phyloP scores from a whole-genome alignment of 495 filamentous ascomycete species.

The Xylaria longipes region DNA sequence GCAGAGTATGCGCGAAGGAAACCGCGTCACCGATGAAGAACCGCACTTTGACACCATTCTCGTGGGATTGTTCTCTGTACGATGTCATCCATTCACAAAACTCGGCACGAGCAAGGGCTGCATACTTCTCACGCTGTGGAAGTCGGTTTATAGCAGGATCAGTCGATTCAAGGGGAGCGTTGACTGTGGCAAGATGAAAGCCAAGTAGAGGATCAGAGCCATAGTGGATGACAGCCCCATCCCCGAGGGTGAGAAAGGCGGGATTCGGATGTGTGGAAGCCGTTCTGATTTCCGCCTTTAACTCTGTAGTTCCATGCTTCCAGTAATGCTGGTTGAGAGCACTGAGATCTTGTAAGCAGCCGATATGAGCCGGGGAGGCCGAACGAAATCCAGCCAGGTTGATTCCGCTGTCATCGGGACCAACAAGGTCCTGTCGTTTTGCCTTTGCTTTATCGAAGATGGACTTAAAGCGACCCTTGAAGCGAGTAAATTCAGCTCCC shows the following conservation, averaged over 20 bases:
- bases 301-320: conserved; percentile 28
- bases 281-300: conserved; percentile 21
- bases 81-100: conserved; percentile 16
- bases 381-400: conserved; percentile 17
- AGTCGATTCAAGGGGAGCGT: conserved; percentile 48
- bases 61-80: conserved; percentile 27
- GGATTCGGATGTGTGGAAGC: conserved; percentile 44
- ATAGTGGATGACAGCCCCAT: conserved; percentile 31
- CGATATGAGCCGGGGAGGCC: not conserved
- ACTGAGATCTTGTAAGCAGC: conserved; percentile 32
- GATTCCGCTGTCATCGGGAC: too few relatives aligned
- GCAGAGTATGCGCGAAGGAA: conserved; percentile 53
- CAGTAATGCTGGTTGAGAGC: conserved; percentile 27
- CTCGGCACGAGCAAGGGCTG: conserved; percentile 12
- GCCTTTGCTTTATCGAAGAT: not conserved
- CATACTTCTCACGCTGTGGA: conserved; percentile 20
- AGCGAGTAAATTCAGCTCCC: not conserved
- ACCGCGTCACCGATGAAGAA: conserved; percentile 54
- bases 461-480: conserved; percentile 24
- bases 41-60: conserved; percentile 48
- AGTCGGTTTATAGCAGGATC: conserved; percentile 48
- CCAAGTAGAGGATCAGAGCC: conserved; percentile 37
- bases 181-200: conserved; percentile 44
- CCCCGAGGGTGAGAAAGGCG: conserved; percentile 32
- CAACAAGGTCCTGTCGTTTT: too few relatives aligned